Evolutionary conservation across 1,284 basidiomycete genomes (phyloP).

Genomic region (Butyriboletus appendiculatus): DNA sequence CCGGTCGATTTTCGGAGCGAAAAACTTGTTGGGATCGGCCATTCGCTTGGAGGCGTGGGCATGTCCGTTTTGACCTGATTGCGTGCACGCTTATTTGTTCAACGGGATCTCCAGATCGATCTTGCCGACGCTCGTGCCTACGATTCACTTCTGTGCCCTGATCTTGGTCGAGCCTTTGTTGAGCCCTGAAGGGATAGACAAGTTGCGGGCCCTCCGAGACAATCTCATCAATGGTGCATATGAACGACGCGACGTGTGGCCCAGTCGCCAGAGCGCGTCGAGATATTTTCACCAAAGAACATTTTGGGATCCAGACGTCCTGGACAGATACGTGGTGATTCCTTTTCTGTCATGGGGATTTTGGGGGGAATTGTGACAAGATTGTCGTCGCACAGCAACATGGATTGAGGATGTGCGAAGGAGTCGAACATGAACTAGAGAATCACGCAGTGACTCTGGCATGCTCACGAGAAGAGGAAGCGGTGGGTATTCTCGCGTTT

Average conservation of each 20-base stretch:
- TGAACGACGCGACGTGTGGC: slow-evolving; percentile 51
- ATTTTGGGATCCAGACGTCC: slow-evolving; percentile 51
- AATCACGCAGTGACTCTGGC: slow-evolving; percentile 46
- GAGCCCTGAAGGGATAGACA: slow-evolving; percentile 45
- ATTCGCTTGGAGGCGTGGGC: slow-evolving; percentile 62
- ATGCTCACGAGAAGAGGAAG: slow-evolving; percentile 59
- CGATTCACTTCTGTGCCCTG: slow-evolving; percentile 45
- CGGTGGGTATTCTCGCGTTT: slow-evolving; percentile 33
- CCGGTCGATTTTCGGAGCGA: slow-evolving; percentile 47
- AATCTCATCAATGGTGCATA: slow-evolving; percentile 46
- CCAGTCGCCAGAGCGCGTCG: slow-evolving; percentile 42
- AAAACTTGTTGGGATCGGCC: slow-evolving; percentile 58
- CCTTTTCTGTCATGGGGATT: neutral
- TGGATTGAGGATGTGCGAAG: slow-evolving; percentile 43
- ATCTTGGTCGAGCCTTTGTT: slow-evolving; percentile 59
- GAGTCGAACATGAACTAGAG: slow-evolving; percentile 30
- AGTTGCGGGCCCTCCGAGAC: slow-evolving; percentile 41
- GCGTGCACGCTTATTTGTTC: neutral
- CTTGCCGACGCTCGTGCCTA: slow-evolving; percentile 46
- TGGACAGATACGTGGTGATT: slow-evolving; percentile 51
- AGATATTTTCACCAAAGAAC: slow-evolving; percentile 35
- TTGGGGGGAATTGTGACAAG: neutral
- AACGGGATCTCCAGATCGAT: slow-evolving; percentile 43
- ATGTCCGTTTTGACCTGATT: slow-evolving; percentile 42
- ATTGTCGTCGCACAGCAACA: slow-evolving; percentile 37